These are phyloP conservation scores for Ruellia speciosa DNA, from an alignment of 305 asterid species.

Conservation along the genomic window DNA sequence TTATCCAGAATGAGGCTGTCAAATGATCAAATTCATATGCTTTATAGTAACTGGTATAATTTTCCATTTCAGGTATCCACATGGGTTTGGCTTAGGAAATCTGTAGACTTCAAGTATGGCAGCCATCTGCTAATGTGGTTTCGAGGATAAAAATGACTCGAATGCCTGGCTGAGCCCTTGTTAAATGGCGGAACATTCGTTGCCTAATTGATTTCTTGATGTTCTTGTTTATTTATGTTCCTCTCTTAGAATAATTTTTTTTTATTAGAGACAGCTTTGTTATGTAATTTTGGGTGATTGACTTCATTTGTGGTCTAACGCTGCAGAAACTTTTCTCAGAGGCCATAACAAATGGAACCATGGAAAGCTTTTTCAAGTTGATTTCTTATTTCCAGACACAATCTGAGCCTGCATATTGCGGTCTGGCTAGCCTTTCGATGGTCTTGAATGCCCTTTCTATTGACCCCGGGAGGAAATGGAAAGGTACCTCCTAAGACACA, in stretches of 20 bases:
- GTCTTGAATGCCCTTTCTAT: constrained; percentile 92
- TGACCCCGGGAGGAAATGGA: constrained; percentile 96
- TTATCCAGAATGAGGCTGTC: background rate
- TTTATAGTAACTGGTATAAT: background rate
- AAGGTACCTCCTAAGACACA: constrained; percentile 40
- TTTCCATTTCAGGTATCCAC: background rate
- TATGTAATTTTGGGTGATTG: background rate
- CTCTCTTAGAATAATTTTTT: too few species aligned
- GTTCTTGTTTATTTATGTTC: background rate
- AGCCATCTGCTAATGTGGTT: background rate
- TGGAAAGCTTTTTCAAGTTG: constrained; percentile 91
- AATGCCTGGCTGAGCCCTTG: background rate
- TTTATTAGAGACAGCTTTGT: background rate
- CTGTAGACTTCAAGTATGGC: background rate
- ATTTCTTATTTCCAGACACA: constrained; percentile 95
- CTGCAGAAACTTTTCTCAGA: constrained; percentile 80
- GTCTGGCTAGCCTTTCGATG: constrained; percentile 95
- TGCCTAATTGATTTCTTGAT: background rate
- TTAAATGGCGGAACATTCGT: background rate
- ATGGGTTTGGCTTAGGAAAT: background rate
- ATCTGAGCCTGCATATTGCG: constrained; percentile 97
- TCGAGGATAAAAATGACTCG: background rate
- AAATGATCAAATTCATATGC: background rate
- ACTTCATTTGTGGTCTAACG: background rate
- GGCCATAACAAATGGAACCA: constrained; percentile 73